Base-by-base conservation (phyloP, 257 asterid species). In the Craterostigma plantagineum region DNA sequence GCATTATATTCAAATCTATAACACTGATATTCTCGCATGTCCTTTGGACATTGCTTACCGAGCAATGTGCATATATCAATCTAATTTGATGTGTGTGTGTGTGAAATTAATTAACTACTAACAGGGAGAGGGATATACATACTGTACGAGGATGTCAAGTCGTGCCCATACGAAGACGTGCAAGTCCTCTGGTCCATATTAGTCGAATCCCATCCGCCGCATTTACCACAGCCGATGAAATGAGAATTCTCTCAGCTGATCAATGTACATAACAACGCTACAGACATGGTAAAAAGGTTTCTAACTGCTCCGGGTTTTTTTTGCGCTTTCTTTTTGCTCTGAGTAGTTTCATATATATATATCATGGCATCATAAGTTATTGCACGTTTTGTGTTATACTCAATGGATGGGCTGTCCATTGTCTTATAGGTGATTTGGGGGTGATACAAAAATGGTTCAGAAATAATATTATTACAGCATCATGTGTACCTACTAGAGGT, bases 141-240 rank as follows among this genome's bases (percentile, higher is more conserved):
- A 14, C 65, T 86, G 64, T 81, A 86, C 48, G 96, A 86, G 70
- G 94, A 86, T 78, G 94, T 86, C 40, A 86, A 78, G 65, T 75
- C 94, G 3, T 86, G 96, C 66, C 92, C 80, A 8, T 86, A 65
- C 34, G 96, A 86, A 67, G 96, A 86, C 16, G 96, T 86, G 41
- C 94, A 86, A 50, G 83, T 86, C 10, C 78, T 86, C 23, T 86
- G 96, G 96, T 77, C 96, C 16, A 81, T 86, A 59, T 47, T 86
- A 59, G 91, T 86, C 56, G 91, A 85, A 60, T 71, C 94, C n/a
- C 85, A 80, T 47, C 78, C 69, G 16, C 84, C 61, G 13, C 63
- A 87, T 10, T 57, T 65, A 63, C 83, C 81, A 10, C 71, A 72
- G 18, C 64, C 77, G 11, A n/a, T n/a, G n/a, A 67, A 60, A 53